Evolutionary conservation across 2,329 filamentous ascomycete genomes (phyloP).

Genomic region (Sporothrix luriei): DNA sequence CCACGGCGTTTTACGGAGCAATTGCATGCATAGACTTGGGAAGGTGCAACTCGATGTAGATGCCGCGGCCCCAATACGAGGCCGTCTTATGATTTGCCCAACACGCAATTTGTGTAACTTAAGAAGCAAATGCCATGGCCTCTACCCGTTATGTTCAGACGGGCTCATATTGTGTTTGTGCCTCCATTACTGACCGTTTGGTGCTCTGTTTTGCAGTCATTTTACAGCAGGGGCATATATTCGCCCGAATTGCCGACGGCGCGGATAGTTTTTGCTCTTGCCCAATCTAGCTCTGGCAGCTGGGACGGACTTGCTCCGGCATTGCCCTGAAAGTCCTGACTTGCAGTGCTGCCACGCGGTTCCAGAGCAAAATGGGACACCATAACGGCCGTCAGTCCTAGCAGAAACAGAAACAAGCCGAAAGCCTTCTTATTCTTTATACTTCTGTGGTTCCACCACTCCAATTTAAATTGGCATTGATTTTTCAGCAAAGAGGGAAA

Average conservation of each 20-base stretch:
- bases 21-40: not conserved
- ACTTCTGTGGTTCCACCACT: not conserved
- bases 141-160: not conserved
- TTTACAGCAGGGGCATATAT: not conserved
- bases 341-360: not conserved
- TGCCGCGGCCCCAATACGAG: not conserved
- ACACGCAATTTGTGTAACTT: no score
- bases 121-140: not conserved
- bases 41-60: not conserved
- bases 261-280: slow-evolving; percentile 15
- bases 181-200: not conserved
- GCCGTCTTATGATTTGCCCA: no score
- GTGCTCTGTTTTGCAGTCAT: not conserved
- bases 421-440: not conserved
- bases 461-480: slow-evolving; percentile 15
- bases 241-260: slow-evolving; percentile 14
- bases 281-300: not conserved
- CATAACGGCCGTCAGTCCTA: not conserved
- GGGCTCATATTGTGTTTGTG: not conserved
- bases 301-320: not conserved
- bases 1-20: not conserved
- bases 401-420: not conserved
- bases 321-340: not conserved
- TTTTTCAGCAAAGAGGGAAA: slow-evolving; percentile 17
- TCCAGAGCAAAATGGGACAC: not conserved